Conservation (phyloP, 257 asterid species). For the Salvia rosmarinus region DNA sequence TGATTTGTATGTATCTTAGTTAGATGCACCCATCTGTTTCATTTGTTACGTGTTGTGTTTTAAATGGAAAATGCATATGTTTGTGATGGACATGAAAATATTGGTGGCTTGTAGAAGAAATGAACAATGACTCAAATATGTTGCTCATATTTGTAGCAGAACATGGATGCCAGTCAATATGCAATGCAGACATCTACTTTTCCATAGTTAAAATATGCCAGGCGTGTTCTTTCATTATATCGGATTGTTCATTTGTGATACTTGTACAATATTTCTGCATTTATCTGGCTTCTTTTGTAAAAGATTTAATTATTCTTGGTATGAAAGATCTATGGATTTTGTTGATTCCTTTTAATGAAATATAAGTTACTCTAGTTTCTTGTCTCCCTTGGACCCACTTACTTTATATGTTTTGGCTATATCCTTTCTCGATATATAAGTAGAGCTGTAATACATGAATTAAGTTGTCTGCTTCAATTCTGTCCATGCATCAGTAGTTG, state of each 20-base stretch:
- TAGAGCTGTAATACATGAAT: not conserved
- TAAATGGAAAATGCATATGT: not conserved
- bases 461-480: not conserved
- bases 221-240: not conserved
- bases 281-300: not conserved
- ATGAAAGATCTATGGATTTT: not conserved
- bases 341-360: not conserved
- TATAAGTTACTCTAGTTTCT: conserved; percentile 9
- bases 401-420: not conserved
- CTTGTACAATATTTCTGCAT: not conserved
- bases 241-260: not conserved
- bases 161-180: not conserved
- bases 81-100: not conserved
- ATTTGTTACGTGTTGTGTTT: not conserved
- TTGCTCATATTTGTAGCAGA: not conserved
- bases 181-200: not conserved
- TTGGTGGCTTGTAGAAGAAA: no score
- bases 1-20: conserved; percentile 24
- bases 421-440: conserved; percentile 11
- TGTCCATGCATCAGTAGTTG: not conserved
- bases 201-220: not conserved
- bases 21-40: conserved; percentile 3
- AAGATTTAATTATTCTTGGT: not conserved
- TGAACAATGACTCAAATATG: no score
- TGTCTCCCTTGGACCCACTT: conserved; percentile 3